Conservation (phyloP, 768 basidiomycete species). For the Suillus variegatus region DNA sequence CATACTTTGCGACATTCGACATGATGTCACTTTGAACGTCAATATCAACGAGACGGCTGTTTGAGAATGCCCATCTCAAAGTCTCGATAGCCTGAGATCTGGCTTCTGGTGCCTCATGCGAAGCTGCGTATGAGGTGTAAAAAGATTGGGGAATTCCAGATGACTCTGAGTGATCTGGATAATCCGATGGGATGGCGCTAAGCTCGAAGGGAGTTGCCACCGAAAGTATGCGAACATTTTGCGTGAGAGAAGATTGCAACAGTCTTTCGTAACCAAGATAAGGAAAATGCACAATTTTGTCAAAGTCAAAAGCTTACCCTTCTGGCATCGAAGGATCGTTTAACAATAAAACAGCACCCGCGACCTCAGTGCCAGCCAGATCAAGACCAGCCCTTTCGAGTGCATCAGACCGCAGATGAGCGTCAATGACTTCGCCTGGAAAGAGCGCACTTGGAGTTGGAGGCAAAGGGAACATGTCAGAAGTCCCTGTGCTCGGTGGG, state of each 20-base stretch:
- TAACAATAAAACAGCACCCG: constrained; percentile 36
- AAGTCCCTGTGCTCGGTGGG: constrained; percentile 66
- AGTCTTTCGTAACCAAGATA: constrained; percentile 5
- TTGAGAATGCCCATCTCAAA: constrained; percentile 65
- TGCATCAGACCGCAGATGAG: constrained; percentile 56
- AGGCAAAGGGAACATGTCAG: constrained; percentile 66
- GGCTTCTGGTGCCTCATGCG: constrained; percentile 40
- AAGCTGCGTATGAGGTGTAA: constrained; percentile 54
- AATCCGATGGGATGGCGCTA: constrained; percentile 43
- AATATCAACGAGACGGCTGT: constrained; percentile 68
- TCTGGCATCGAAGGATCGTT: background rate
- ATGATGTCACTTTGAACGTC: constrained; percentile 60
- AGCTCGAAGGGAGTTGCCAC: constrained; percentile 64
- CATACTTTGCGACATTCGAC: constrained; percentile 52
- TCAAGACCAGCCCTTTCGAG: background rate
- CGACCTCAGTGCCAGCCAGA: constrained; percentile 31
- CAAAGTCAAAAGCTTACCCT: background rate
- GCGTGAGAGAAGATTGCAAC: background rate
- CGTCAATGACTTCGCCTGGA: constrained; percentile 67
- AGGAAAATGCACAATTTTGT: background rate
- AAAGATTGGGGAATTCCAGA: constrained; percentile 51
- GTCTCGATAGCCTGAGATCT: constrained; percentile 53
- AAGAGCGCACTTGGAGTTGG: constrained; percentile 68
- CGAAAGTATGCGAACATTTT: constrained; percentile 35
- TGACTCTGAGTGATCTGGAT: constrained; percentile 34